phyloP scores from a whole-genome alignment of 352 stramenopile genomes.

The Phytophthora sojae region DNA sequence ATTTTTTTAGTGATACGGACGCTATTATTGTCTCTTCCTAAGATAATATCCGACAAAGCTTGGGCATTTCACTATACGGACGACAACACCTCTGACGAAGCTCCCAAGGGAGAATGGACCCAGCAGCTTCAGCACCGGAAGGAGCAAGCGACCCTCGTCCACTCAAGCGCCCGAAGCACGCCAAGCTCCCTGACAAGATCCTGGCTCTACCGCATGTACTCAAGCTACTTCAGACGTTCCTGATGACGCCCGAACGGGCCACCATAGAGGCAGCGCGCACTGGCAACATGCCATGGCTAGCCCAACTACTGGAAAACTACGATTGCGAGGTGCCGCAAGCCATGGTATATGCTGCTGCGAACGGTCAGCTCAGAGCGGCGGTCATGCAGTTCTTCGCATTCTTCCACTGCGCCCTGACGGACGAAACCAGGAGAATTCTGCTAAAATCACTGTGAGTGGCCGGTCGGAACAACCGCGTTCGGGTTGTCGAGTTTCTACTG shows the following conservation, averaged over 20 bases:
- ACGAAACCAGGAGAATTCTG: not conserved
- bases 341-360: not conserved
- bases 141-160: not conserved
- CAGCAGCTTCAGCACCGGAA: not conserved
- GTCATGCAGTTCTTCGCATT: not conserved
- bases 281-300: not conserved
- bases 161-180: constrained; percentile 3
- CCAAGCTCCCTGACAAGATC: not conserved
- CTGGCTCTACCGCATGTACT: constrained; percentile 5
- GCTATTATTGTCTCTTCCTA: not conserved
- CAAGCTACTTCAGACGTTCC: constrained; percentile 1
- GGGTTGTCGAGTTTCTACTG: not conserved
- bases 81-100: no score
- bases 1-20: not conserved
- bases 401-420: not conserved
- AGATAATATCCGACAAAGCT: not conserved
- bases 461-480: not conserved
- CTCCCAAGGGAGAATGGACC: not conserved
- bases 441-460: not conserved
- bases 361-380: not conserved
- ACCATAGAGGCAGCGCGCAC: not conserved
- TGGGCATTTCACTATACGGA: no score
- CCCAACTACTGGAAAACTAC: not conserved
- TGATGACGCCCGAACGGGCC: constrained; percentile 2
- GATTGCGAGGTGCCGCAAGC: not conserved